Evolutionary conservation across 2,329 filamentous ascomycete genomes (phyloP).

Genomic region (Xylariaceae sp.): DNA sequence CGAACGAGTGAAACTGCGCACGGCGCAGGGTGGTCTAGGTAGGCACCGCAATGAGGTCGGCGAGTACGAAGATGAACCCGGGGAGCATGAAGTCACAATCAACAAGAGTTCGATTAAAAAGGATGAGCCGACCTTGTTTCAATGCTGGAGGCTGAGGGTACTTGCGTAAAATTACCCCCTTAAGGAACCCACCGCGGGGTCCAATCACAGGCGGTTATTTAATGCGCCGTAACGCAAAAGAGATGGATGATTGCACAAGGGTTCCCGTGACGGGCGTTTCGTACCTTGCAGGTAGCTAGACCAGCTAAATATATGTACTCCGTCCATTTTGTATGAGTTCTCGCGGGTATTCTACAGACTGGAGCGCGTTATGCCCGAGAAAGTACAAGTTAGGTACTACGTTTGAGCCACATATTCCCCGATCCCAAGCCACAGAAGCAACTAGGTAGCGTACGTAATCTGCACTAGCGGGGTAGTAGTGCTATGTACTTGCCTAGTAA

Average conservation of each 20-base stretch:
- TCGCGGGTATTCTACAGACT: too few relatives aligned
- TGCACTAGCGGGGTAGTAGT: too few relatives aligned
- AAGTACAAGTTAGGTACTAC: too few relatives aligned
- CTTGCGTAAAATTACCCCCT: constrained; percentile 18
- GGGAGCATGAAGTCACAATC: constrained; percentile 12
- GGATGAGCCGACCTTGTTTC: constrained; percentile 9
- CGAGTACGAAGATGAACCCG: not conserved
- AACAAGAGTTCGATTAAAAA: not conserved
- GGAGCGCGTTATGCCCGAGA: too few relatives aligned
- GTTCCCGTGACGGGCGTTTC: too few relatives aligned
- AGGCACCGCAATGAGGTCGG: constrained; percentile 15
- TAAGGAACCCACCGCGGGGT: not conserved
- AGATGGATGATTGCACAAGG: too few relatives aligned
- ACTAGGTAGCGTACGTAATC: too few relatives aligned
- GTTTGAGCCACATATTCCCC: too few relatives aligned
- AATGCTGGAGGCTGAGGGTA: constrained; percentile 1
- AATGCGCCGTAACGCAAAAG: constrained; percentile 4
- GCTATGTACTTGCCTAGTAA: too few relatives aligned
- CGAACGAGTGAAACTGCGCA: constrained; percentile 32
- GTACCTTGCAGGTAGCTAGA: too few relatives aligned
- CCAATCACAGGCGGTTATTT: constrained; percentile 17
- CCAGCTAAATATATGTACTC: not conserved
- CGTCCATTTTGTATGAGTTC: too few relatives aligned
- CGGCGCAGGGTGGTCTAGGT: constrained; percentile 23
- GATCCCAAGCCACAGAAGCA: too few relatives aligned